These are phyloP conservation scores for Triticum dicoccoides DNA, from an alignment of 176 grass and related monocot genomes.

Conservation along the genomic window DNA sequence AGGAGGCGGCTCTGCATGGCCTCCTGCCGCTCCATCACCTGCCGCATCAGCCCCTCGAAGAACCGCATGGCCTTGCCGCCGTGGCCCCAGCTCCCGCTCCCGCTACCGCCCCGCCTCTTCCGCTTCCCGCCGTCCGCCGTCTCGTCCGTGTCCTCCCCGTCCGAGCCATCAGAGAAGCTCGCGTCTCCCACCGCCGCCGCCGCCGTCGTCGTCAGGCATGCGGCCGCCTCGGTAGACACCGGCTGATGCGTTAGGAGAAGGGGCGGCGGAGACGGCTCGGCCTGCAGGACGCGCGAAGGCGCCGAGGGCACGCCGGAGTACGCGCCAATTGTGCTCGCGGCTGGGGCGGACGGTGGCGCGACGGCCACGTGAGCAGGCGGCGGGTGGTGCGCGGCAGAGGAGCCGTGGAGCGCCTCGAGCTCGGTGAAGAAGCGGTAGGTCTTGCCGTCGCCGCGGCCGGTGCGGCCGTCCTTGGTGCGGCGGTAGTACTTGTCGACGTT, in stretches of 20 bases:
- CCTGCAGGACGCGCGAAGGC: neutral
- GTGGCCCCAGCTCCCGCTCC: neutral
- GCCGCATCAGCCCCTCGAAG: constrained; percentile 64
- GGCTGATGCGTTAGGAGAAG: neutral
- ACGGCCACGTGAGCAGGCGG: neutral
- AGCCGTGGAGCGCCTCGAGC: constrained; percentile 78
- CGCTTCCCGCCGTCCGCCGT: constrained; percentile 53
- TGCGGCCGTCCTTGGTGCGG: constrained; percentile 83
- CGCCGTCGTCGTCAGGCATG: constrained; percentile 8
- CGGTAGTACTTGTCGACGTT: constrained; percentile 99
- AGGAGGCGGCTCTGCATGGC: constrained; percentile 60
- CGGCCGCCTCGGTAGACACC: neutral
- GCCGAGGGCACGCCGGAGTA: neutral
- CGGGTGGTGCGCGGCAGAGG: neutral
- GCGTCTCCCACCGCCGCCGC: neutral
- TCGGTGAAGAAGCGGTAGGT: constrained; percentile 91
- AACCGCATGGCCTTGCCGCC: constrained; percentile 51
- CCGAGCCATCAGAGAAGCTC: constrained; percentile 50
- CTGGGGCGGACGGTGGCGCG: neutral
- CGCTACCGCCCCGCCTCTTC: constrained; percentile 15
- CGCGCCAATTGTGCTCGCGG: neutral
- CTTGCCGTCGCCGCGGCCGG: constrained; percentile 67
- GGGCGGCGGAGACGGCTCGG: constrained; percentile 3
- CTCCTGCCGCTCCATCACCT: constrained; percentile 77
- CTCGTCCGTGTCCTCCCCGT: constrained; percentile 50